A percentile compares a stretch with the other conserved stretches of the same genome.
phyloP scores from a whole-genome alignment of 2,329 filamentous ascomycete genomes.

The Mycosphaerelloides madeirae region DNA sequence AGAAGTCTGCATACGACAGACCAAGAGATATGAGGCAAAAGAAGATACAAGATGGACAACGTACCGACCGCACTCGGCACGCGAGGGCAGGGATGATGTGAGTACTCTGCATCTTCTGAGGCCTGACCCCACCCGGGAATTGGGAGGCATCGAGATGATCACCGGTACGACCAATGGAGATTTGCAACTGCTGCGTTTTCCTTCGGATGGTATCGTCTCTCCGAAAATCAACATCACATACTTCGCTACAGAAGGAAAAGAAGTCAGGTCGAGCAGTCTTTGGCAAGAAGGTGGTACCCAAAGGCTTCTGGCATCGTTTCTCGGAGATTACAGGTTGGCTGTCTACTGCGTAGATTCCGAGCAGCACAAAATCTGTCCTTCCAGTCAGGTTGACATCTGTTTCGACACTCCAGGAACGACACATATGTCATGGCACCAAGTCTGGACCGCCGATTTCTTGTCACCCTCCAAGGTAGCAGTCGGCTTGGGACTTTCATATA shows the following conservation, averaged over 20 bases:
- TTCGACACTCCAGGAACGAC: slow-evolving; percentile 14
- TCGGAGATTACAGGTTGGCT: slow-evolving; percentile 41
- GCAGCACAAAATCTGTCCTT: slow-evolving; percentile 31
- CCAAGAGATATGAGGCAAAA: slow-evolving; percentile 28
- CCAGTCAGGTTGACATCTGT: slow-evolving; percentile 32
- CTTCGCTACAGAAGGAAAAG: slow-evolving; percentile 42
- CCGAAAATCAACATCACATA: slow-evolving; percentile 31
- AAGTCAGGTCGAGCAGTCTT: slow-evolving; percentile 43
- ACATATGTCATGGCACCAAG: slow-evolving; percentile 23
- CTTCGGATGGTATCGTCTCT: slow-evolving; percentile 12
- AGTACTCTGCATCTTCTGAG: slow-evolving; percentile 51
- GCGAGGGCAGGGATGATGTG: slow-evolving; percentile 56
- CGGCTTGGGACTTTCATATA: slow-evolving; percentile 42
- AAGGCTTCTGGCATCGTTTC: slow-evolving; percentile 48
- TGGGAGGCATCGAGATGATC: slow-evolving; percentile 42
- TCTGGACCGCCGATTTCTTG: slow-evolving; percentile 53
- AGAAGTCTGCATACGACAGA: slow-evolving; percentile 48
- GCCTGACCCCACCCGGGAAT: slow-evolving; percentile 26
- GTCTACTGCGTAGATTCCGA: slow-evolving; percentile 27
- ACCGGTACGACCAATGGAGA: slow-evolving; percentile 55
- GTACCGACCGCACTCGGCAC: slow-evolving; percentile 48
- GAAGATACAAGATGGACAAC: slow-evolving; percentile 42
- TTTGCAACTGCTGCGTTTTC: slow-evolving; percentile 37
- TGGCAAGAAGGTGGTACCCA: slow-evolving; percentile 11
- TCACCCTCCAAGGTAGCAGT: slow-evolving; percentile 48